Evolutionary conservation across 2,329 filamentous ascomycete genomes (phyloP), one percentile per base, ranked within the genome.

Genomic region (Emergomyces africanus): DNA sequence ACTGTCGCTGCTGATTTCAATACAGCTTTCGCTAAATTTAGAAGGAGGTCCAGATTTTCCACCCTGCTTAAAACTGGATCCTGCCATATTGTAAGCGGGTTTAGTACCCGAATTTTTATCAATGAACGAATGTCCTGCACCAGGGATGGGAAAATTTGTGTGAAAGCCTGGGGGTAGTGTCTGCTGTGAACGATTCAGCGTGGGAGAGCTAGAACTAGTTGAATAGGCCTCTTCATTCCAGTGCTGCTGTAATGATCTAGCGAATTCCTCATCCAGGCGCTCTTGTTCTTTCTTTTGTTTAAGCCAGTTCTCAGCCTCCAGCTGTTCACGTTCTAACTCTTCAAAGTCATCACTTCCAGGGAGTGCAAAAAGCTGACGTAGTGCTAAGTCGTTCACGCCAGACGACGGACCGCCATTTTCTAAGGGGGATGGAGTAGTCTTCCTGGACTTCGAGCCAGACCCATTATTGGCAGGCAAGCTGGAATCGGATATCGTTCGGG

Each of bases 181-280:
- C 14, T 15, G n/a, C 20, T 37, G 12, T 39, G 42, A 23, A 5
- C 20, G 20, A 58, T 25, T 57, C 25, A 28, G 42, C 18, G 30
- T n/a, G 5, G 49, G 46, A 41, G 54, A 57, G 25, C 42, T 41
- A 15, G 60, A 55, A 9, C 46, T 39, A 12, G 30, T 18, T 9
- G 41, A 41, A 39, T 59, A 37, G 18, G 64, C 54, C 35, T 57
- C 54, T 15, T 66, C 63, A 59, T 64, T 55, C 61, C 66, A 66
- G 54, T 65, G 63, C 33, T 71, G 66, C 62, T 74, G 70, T 14
- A 77, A 64, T 30, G 61, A 68, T 51, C 71, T 70, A 39, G 75
- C 74, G 59, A 72, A 65, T 61, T 71, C 70, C n/a, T 63, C 72
- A 59, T 76, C 74, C 39, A 64, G 67, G 23, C 67, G 70, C 59